Base-by-base conservation (phyloP, 2,329 filamentous ascomycete genomes). In the Aspergillus jensenii region DNA sequence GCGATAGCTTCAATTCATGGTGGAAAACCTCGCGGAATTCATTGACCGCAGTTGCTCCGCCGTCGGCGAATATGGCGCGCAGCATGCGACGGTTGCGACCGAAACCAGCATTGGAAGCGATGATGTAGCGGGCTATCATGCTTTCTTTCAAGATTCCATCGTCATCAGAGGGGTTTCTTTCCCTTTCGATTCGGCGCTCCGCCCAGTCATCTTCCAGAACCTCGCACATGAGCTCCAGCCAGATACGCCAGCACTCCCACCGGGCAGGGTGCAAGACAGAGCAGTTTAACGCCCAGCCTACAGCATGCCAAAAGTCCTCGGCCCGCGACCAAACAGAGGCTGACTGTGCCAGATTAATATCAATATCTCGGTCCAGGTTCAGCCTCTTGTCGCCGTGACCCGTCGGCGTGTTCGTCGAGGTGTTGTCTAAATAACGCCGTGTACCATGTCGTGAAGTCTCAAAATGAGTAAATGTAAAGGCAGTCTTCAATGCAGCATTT, bases 241-340 rank as follows among this genome's bases (percentile, higher is more conserved):
- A 96, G 7, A 85, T 75, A 65, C 83, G 86, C 92, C 93, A 98
- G 68, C 87, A 83, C 50, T 81, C 82, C 93, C 95, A 98, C 19
- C 93, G 83, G 41, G 84, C 81, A 1, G 86, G 86, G 65, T 93
- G 81, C 33, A 83, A 73, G 2, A 89, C 82, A 52, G 91, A 93
- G 76, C 93, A 98, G 70, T 93, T 95, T 72, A 98, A 92, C 0
- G 90, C 89, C 95, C 95, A 98, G 3, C 93, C 95, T 0, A 95
- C 83, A 0, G 90, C 84, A 43, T 87, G 84, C 91, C 95, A 99
- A 67, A 98, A 96, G 69, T 96, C 91, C 60, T 90, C 87, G 1
- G 89, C 90, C n/a, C 85, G 83, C 15, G 78, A 78, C 85, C 90
- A 96, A 2, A 97, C 62, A 31, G 89, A 88, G 44, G 86, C 81